Evolutionary conservation across 139 green algal genomes (phyloP), one percentile per base, ranked within the genome.

Genomic region (Dunaliella sp.): DNA sequence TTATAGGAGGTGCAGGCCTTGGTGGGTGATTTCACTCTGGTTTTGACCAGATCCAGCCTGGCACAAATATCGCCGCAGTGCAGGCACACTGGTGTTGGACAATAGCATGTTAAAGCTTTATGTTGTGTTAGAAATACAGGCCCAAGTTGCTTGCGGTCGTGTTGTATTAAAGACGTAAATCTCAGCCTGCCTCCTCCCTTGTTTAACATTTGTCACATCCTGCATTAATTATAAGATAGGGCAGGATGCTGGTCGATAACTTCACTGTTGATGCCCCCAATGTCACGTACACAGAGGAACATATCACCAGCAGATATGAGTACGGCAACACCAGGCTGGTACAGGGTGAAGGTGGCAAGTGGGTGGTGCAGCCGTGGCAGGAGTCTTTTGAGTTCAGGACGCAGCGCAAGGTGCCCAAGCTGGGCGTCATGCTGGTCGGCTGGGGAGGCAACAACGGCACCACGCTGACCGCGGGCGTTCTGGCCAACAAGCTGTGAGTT

Each of bases 351-450:
- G 93, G 94, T 21, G 95, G 94, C 57, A 91, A 91, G 33, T 98
- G 93, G 94, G 88, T 90, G 2, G 93, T 99, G 1, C 92, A 91
- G 83, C 97, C 97, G 0, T 93, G 80, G 22, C 90, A 77, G 21
- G 90, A 86, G n/a, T 87, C 86, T 7, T 98, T 96, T 81, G 85
- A 98, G 81, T 99, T 99, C 84, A 89, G 88, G 31, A 98, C 96
- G 22, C 84, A 96, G 86, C 94, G 90, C 1, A 87, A 88, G 1
- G 95, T 99, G 1, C 97, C 97, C 2, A 99, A 99, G 92, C 90
- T 99, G 1, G 97, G 97, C 16, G 94, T 99, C 1, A 99, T 99
- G 97, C 94, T 99, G 0, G 98, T 99, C 2, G 97, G 97, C 58
- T 96, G 94, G 92, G 97, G 98, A 38, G 97, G 97, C 72, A 99